A percentile compares a stretch with the other conserved stretches of the same genome.
Conservation (phyloP, 441 rosid species). For the Euphorbia celastroides region DNA sequence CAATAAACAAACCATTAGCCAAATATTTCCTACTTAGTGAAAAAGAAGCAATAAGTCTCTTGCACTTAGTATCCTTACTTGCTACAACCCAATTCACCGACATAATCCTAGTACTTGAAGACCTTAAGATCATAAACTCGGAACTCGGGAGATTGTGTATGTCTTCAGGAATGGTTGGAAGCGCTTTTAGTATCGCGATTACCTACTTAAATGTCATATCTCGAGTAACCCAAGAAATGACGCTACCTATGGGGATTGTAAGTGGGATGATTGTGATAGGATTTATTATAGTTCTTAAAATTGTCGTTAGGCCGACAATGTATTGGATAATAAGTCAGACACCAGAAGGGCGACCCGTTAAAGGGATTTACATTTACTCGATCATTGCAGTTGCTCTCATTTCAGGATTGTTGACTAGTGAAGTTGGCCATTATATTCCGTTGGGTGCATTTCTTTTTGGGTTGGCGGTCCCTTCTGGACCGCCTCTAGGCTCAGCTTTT, state of each 20-base stretch:
- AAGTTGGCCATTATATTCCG: not conserved
- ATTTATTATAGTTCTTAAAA: not conserved
- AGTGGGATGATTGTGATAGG: not conserved
- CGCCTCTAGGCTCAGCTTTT: conserved; percentile 43
- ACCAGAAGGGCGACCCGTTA: conserved; percentile 45
- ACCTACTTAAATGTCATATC: not conserved
- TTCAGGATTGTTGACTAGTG: not conserved
- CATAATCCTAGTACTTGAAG: conserved; percentile 30
- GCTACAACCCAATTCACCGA: not conserved
- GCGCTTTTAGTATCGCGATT: not conserved
- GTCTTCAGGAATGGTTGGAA: conserved; percentile 25
- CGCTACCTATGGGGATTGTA: not conserved
- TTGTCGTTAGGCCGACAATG: conserved; percentile 34
- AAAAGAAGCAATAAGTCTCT: not conserved
- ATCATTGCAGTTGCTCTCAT: conserved; percentile 18
- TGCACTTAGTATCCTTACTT: not conserved
- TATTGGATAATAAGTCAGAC: conserved; percentile 32
- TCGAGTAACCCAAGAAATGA: not conserved
- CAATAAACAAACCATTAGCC: not conserved
- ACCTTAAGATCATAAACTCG: conserved; percentile 47
- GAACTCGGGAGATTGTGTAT: conserved; percentile 54
- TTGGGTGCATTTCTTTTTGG: conserved; percentile 36
- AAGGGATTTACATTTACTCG: conserved; percentile 14
- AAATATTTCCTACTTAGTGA: not conserved
- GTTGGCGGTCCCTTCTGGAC: conserved; percentile 38